Evolutionary conservation across 1,284 basidiomycete genomes (phyloP).

Genomic region (Papiliotrema nemorosa): DNA sequence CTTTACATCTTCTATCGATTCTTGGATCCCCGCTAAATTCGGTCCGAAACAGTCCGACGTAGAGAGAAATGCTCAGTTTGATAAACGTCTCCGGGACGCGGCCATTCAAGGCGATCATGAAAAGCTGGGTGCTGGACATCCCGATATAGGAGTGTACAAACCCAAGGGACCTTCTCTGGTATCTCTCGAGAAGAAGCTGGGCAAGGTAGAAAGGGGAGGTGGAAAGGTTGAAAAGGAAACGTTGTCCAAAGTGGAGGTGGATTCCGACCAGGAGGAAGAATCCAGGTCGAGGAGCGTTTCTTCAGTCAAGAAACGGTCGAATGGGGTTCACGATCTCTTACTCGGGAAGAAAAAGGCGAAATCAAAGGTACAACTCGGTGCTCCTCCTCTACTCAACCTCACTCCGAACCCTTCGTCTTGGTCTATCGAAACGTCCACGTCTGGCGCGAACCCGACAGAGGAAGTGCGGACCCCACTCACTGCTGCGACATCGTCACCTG

Average conservation of each 20-base stretch:
- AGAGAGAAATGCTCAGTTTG: conserved; percentile 9
- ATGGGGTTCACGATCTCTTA: conserved; percentile 19
- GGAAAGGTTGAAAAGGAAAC: conserved; percentile 5
- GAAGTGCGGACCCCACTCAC: background rate
- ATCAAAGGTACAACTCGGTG: conserved; percentile 5
- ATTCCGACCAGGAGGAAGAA: conserved; percentile 28
- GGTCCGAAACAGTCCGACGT: conserved; percentile 13
- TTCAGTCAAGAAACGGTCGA: conserved; percentile 18
- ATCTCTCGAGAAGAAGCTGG: conserved; percentile 10
- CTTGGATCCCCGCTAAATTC: conserved; percentile 39
- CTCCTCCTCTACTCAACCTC: conserved; percentile 9
- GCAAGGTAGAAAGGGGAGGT: conserved; percentile 10
- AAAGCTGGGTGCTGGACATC: conserved; percentile 38
- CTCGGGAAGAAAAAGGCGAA: conserved; percentile 24
- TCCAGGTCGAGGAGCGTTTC: conserved; percentile 16
- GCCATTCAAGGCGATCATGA: conserved; percentile 15
- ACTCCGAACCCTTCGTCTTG: background rate
- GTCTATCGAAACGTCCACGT: background rate
- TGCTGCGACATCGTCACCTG: conserved; percentile 5
- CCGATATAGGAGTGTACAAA: conserved; percentile 15
- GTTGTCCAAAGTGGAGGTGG: conserved; percentile 8
- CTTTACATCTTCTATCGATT: conserved; percentile 36
- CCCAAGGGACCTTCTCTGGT: conserved; percentile 8
- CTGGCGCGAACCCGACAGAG: background rate
- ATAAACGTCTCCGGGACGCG: conserved; percentile 12